Conservation (phyloP, 179 eudicot genomes). For the Sideroxylon spinosum region DNA sequence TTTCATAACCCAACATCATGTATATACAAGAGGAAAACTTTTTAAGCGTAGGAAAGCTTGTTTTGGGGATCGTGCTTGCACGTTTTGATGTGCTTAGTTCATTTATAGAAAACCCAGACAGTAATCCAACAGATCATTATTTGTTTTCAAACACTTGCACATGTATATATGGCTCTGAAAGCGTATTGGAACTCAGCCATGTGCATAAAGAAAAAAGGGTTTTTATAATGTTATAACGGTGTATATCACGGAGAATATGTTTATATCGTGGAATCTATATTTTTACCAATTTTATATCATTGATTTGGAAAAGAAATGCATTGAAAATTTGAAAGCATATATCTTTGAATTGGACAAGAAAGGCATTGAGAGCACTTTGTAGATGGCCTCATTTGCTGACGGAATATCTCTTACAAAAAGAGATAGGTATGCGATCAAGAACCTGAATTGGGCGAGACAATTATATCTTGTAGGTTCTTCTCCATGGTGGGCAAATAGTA, state of each 20-base stretch:
- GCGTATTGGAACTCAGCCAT: background rate
- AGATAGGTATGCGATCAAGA: background rate
- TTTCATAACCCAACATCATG: too few relatives aligned
- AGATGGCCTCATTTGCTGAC: background rate
- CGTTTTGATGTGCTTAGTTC: too few relatives aligned
- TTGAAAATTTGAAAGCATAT: too few relatives aligned
- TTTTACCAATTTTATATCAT: too few relatives aligned
- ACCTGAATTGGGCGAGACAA: background rate
- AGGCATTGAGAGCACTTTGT: too few relatives aligned
- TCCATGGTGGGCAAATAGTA: conserved; percentile 52
- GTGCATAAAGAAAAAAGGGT: background rate
- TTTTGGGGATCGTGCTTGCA: too few relatives aligned
- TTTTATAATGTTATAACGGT: conserved; percentile 9
- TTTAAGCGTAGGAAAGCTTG: background rate
- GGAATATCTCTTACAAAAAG: background rate
- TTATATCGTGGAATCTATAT: background rate
- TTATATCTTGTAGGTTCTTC: conserved; percentile 41
- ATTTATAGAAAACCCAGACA: too few relatives aligned
- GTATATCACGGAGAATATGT: background rate
- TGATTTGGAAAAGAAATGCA: too few relatives aligned
- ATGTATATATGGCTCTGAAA: too few relatives aligned
- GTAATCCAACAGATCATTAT: background rate
- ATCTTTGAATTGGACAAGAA: too few relatives aligned
- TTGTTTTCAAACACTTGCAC: background rate
- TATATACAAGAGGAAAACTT: background rate